Base-by-base conservation (phyloP, 2,329 filamentous ascomycete species). In the Xylariaceae sp. region DNA sequence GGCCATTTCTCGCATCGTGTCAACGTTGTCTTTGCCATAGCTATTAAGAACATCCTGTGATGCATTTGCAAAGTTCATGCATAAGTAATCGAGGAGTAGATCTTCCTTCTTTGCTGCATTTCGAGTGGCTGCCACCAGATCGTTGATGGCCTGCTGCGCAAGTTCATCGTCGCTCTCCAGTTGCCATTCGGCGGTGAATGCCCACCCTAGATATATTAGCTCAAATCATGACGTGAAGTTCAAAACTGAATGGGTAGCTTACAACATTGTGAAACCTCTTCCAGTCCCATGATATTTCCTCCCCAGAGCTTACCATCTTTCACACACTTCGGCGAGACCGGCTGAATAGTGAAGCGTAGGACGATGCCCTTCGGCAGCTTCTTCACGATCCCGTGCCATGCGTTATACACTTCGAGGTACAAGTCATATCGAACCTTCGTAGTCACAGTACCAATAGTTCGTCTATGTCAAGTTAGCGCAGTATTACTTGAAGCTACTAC, bases 201-300 rank as follows among this genome's bases (percentile, higher is more conserved):
- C 43, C 15, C 36, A 44, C 37, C 42, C 47, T 51, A 37, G n/a
- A 35, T 33, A 33, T 33, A 16, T 33, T 33, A 16, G 15, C 30
- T n/a, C n/a, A n/a, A n/a, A n/a, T n/a, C n/a, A n/a, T n/a, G n/a
- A n/a, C n/a, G n/a, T n/a, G n/a, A n/a, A n/a, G n/a, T n/a, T n/a
- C n/a, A n/a, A n/a, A n/a, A n/a, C n/a, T n/a, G n/a, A n/a, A 37
- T 20, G 35, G 5, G 15, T 13, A 42, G 15, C 59, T 39, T 42
- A 61, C 59, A 59, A n/a, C 43, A 49, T 30, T 59, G 57, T 1
- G 59, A 13, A 2, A 56, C 47, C n/a, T 43, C n/a, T 27, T 57
- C 41, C 26, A 62, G 33, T 4, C 56, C 58, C 20, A 57, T 13
- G 7, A 30, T 29, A 15, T 60, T 60, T 4, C 53, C 48, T 3